These are phyloP conservation scores for Cicer yamashitae DNA, from an alignment of 306 rosid species.

Conservation along the genomic window DNA sequence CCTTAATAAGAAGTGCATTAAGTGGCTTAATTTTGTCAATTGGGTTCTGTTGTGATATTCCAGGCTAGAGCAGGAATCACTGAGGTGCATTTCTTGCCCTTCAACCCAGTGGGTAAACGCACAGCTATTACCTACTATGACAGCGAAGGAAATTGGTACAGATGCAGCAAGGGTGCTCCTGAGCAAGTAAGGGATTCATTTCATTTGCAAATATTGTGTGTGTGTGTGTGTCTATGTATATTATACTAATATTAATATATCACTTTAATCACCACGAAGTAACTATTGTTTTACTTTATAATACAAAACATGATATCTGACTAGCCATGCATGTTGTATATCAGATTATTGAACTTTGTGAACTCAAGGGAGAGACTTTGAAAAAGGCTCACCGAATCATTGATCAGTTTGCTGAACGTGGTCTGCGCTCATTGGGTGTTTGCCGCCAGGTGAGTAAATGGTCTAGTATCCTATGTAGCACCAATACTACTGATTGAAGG, in stretches of 20 bases:
- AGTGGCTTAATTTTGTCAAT: conserved; percentile 18
- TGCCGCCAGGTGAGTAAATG: conserved; percentile 67
- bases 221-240: not conserved
- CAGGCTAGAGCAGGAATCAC: conserved; percentile 91
- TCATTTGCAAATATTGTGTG: not conserved
- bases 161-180: conserved; percentile 96
- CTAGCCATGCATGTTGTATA: not conserved
- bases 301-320: conserved; percentile 26
- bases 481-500: too few relatives aligned
- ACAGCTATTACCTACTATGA: conserved; percentile 88
- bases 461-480: not conserved
- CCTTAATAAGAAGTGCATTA: not conserved
- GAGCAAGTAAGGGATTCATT: conserved; percentile 66
- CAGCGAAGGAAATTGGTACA: conserved; percentile 64
- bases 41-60: conserved; percentile 9
- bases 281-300: not conserved
- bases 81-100: conserved; percentile 91
- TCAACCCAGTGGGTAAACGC: conserved; percentile 89
- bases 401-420: conserved; percentile 75
- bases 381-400: conserved; percentile 66
- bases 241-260: not conserved
- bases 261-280: not conserved
- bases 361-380: conserved; percentile 60
- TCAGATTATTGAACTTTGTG: conserved; percentile 86
- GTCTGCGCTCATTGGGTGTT: conserved; percentile 84